phyloP scores from a whole-genome alignment of 495 filamentous ascomycete genomes.

The Penicillium atrosanguineum region DNA sequence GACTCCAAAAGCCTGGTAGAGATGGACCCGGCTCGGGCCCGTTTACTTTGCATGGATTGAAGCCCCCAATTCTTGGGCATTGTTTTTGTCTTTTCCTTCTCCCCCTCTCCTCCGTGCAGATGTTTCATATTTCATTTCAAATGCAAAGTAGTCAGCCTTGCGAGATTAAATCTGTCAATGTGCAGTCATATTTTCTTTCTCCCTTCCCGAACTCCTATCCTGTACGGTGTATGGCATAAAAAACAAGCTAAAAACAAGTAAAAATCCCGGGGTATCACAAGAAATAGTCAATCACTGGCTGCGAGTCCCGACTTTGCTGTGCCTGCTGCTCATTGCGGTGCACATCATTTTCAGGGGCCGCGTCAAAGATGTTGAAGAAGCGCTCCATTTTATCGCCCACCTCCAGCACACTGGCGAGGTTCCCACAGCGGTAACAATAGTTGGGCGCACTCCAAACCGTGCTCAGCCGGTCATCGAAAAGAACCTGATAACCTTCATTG shows the following conservation, averaged over 20 bases:
- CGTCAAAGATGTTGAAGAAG: constrained; percentile 96
- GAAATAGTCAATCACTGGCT: constrained; percentile 72
- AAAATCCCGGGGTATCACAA: constrained; percentile 55
- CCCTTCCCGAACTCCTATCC: constrained; percentile 37
- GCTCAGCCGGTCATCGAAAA: constrained; percentile 90
- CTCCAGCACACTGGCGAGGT: constrained; percentile 94
- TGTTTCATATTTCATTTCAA: constrained; percentile 18
- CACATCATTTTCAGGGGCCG: constrained; percentile 90
- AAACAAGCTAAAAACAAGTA: constrained; percentile 8
- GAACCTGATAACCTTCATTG: constrained; percentile 93
- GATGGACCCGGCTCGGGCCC: constrained; percentile 8
- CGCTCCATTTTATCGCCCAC: constrained; percentile 88
- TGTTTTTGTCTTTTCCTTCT: constrained; percentile 6
- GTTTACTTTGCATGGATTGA: constrained; percentile 17
- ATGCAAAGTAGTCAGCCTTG: constrained; percentile 14
- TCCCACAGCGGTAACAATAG: constrained; percentile 95
- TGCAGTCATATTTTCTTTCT: constrained; percentile 15
- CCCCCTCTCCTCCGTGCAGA: neutral
- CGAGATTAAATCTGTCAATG: constrained; percentile 21
- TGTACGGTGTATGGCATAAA: constrained; percentile 23
- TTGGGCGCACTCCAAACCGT: constrained; percentile 98
- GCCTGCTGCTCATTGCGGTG: constrained; percentile 71
- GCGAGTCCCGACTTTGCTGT: constrained; percentile 56
- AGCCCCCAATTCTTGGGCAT: constrained; percentile 18
- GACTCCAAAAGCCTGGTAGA: constrained; percentile 26